Evolutionary conservation across 2,329 filamentous ascomycete genomes (phyloP), one percentile per base, ranked within the genome.

Genomic region (Colletotrichum godetiae): DNA sequence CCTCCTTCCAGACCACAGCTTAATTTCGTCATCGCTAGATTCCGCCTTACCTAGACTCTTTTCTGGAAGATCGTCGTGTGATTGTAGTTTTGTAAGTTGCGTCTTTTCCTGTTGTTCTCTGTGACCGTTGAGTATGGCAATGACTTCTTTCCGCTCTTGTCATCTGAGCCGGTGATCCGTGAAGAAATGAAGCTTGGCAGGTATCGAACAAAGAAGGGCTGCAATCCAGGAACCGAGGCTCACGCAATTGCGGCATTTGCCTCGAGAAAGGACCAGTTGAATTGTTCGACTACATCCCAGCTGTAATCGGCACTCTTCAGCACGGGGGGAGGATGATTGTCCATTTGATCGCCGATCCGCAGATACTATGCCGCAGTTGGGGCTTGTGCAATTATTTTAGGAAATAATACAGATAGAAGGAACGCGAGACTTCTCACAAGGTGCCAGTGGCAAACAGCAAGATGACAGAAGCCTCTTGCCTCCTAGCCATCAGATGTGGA

Each of bases 191-290:
- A 42, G 37, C 37, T 42, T 42, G 73, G 73, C 35, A 76, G 70
- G 60, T 75, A 75, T 5, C 68, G 75, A 46, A 72, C 66, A 52
- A 76, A 72, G 66, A 76, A 75, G 8, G 75, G 75, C 55, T 75
- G 71, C 12, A 75, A 57, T 11, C 70, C 73, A 11, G 75, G 73
- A 5, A 65, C 69, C 2, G 68, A 60, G 49, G 65, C 73, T 33
- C 68, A 72, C 15, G 73, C 57, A 12, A 76, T 69, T 37, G 72
- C 74, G n/a, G 69, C 64, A 27, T 73, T 73, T 35, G 68, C 60
- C 52, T 73, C 65, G 60, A 59, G n/a, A 37, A 65, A 74, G 46
- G 63, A 68, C 56, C 49, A 70, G 77, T 86, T 82, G 46, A 85
- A 64, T 6, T 79, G 76, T 1, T 68, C 63, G 0, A 79, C 75